Base-by-base conservation (phyloP, 768 basidiomycete species). In the Goffeauzyma gilvescens region DNA sequence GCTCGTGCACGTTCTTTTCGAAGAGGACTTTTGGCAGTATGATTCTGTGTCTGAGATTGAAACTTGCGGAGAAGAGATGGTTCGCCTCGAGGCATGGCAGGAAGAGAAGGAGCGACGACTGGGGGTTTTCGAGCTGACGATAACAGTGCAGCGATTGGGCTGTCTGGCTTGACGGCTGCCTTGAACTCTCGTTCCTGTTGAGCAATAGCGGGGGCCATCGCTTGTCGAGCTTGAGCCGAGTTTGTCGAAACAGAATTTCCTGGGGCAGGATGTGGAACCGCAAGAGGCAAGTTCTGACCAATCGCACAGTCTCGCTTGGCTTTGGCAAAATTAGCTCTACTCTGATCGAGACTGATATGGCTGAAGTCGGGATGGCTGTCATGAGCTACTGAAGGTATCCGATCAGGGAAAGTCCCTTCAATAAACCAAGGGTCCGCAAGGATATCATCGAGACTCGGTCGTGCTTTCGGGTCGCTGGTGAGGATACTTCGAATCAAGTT, bases 161-260 rank as follows among this genome's bases (percentile, higher is more conserved):
- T 83, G 32, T 83, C 86, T 5, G 89, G 90, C 57, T 87, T 84
- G 1, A 96, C 83, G 1, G 87, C 93, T 55, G 80, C 78, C 67
- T 81, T 79, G 77, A 96, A 95, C 63, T 96, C 93, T 60, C 79
- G 79, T 72, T 98, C 93, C 42, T 66, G 59, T 42, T 61, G 54
- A 33, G 59, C 45, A 42, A 63, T 53, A 21, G 51, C 54, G 17
- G 59, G 63, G 12, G 57, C 63, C 24, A 64, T 34, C 18, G 42
- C 42, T 23, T 44, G 37, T 14, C 42, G 36, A 26, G 37, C 42
- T 30, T 49, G 40, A 2, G 30, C 22, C 14, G 38, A 32, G n/a
- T 23, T 40, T 12, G 42, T 35, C 17, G 17, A 46, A 7, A 32
- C 32, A 10, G 6, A 15, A 34, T 38, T 20, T 25, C 38, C 36